Evolutionary conservation across 805 yeast species (phyloP).

Genomic region (Metschnikowia anglica): DNA sequence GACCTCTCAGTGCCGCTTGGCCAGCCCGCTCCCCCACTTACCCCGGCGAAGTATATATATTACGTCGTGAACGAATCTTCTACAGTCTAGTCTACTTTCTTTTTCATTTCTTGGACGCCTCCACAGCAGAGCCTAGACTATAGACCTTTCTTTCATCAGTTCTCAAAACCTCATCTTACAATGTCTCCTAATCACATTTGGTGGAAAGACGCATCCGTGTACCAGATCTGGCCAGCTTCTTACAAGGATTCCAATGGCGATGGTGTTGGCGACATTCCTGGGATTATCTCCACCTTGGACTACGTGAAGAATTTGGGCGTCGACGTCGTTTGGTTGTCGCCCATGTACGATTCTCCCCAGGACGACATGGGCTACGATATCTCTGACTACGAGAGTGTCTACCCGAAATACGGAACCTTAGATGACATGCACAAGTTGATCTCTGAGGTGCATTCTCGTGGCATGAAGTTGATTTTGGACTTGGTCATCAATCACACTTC

Average conservation of each 20-base stretch:
- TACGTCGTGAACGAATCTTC: no score
- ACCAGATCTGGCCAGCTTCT: conserved; percentile 63
- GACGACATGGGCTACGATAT: conserved; percentile 66
- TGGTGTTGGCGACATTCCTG: conserved; percentile 58
- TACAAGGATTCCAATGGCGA: conserved; percentile 59
- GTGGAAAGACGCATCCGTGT: conserved; percentile 60
- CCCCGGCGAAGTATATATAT: not conserved
- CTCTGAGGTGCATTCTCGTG: conserved; percentile 46
- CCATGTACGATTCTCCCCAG: conserved; percentile 58
- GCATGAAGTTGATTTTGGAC: conserved; percentile 52
- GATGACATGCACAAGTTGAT: conserved; percentile 52
- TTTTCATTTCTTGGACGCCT: no score
- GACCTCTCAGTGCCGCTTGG: no score
- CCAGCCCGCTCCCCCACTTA: not conserved
- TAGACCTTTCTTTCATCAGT: no score
- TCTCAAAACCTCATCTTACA: not conserved
- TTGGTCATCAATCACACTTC: conserved; percentile 62
- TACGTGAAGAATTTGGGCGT: conserved; percentile 50
- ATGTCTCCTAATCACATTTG: conserved; percentile 27
- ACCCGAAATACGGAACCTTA: conserved; percentile 53
- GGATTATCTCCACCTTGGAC: conserved; percentile 51
- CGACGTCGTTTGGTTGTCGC: conserved; percentile 57
- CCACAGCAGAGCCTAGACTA: no score
- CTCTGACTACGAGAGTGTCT: conserved; percentile 50
- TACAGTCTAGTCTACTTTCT: no score